These are phyloP conservation scores for Fusarium virguliforme DNA, from an alignment of 2,329 filamentous ascomycete species.

Conservation along the genomic window DNA sequence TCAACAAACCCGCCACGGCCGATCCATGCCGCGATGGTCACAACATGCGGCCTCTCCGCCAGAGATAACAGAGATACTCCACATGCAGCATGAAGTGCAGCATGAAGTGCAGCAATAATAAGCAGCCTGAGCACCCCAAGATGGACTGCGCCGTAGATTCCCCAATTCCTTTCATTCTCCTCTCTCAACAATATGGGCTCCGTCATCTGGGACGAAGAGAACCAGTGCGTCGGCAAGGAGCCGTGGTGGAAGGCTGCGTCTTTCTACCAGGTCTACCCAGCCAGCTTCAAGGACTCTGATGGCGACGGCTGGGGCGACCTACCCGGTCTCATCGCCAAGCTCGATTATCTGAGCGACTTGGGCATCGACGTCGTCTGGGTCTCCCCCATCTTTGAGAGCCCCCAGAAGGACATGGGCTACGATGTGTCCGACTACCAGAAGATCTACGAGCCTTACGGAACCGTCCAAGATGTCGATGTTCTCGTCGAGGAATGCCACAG, in stretches of 20 bases:
- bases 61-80: not conserved
- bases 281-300: slow-evolving; percentile 72
- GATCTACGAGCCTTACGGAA: slow-evolving; percentile 78
- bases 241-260: slow-evolving; percentile 65
- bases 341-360: slow-evolving; percentile 75
- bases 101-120: not conserved
- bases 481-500: slow-evolving; percentile 73
- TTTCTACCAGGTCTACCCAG: slow-evolving; percentile 71
- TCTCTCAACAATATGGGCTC: slow-evolving; percentile 52
- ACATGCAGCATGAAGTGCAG: not conserved
- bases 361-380: slow-evolving; percentile 76
- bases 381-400: slow-evolving; percentile 68
- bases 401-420: slow-evolving; percentile 80
- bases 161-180: not conserved
- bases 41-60: not conserved
- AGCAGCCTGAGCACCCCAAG: not conserved
- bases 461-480: slow-evolving; percentile 75
- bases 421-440: slow-evolving; percentile 80
- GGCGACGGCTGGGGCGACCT: slow-evolving; percentile 77
- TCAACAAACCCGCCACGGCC: not conserved
- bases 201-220: slow-evolving; percentile 52
- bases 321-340: slow-evolving; percentile 74
- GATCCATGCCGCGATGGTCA: slow-evolving; percentile 23
- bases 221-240: slow-evolving; percentile 54
- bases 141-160: not conserved